Base-by-base conservation (phyloP, 2,329 filamentous ascomycete genomes). In the Epicoccum nigrum region DNA sequence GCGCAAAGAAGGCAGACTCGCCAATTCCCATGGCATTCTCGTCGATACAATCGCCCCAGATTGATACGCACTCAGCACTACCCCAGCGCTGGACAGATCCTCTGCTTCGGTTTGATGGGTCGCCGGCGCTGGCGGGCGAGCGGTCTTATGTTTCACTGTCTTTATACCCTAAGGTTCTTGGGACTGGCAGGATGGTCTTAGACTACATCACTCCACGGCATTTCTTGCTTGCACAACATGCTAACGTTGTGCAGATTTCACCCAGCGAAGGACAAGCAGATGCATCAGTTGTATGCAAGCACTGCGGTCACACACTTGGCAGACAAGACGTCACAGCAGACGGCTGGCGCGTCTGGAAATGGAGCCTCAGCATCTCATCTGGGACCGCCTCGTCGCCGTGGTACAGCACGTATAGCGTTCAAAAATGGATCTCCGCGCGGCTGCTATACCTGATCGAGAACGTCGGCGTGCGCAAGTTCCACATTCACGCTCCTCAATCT, bases 21-120 rank as follows among this genome's bases (percentile, higher is more conserved):
- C 73, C 74, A 58, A 51, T 70, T 56, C 63, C 65, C 56, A 72
- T 81, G 80, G 76, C 72, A 73, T 71, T 71, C 76, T 73, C 77
- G 79, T 76, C 79, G 82, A 84, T 84, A 84, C 82, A 79, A 78
- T 69, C 80, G 76, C 80, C 82, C 80, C 65, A 84, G 57, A 84
- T 68, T 50, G 80, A 65, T 42, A 51, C 37, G 9, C 9, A 53
- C 63, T 67, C 64, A 60, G 65, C 59, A 65, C 49, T 41, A 56
- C 62, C 58, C 50, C 54, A 44, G 42, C 28, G 41, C 51, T 45
- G 49, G 55, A 55, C 52, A 47, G 54, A 72, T 56, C 68, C 62
- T 71, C 68, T 60, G 62, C 63, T 37, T 35, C 40, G 53, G 59
- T 63, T 17, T n/a, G 70, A 72, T 56, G 69, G 70, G 51, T 63